Percentiles rank a stretch among this genome's conserved stretches.
Evolutionary conservation across 2,329 filamentous ascomycete species (phyloP).

Genomic region (Dactylellina haptotyla): DNA sequence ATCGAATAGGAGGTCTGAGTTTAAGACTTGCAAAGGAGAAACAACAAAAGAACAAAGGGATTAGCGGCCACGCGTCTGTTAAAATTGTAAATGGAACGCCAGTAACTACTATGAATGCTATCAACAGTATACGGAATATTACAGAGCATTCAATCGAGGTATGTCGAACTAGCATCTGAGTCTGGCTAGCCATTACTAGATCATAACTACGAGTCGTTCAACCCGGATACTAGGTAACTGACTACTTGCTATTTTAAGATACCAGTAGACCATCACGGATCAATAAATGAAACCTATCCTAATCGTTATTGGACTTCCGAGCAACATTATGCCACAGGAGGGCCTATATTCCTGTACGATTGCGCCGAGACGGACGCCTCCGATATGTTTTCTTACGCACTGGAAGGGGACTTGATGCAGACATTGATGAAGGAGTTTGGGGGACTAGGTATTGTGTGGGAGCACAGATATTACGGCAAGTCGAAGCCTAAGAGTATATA

Average conservation of each 20-base stretch:
- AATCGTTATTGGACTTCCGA: constrained; percentile 58
- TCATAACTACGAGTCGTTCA: background rate
- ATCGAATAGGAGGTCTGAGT: background rate
- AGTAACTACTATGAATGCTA: too few relatives aligned
- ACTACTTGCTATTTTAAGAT: background rate
- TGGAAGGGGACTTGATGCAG: too few relatives aligned
- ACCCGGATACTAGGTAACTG: background rate
- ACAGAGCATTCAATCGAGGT: background rate
- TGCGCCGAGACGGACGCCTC: constrained; percentile 47
- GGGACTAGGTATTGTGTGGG: constrained; percentile 56
- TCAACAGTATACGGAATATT: background rate
- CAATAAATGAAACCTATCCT: constrained; percentile 47
- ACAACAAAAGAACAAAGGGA: too few relatives aligned
- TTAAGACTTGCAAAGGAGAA: background rate
- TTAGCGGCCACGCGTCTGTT: too few relatives aligned
- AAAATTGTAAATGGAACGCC: too few relatives aligned
- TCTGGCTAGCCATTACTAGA: background rate
- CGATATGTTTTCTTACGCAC: too few relatives aligned
- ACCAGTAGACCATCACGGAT: constrained; percentile 18
- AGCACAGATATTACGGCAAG: constrained; percentile 55
- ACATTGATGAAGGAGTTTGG: constrained; percentile 55
- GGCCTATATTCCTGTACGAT: constrained; percentile 56
- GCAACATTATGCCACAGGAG: constrained; percentile 55
- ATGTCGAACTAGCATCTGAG: too few relatives aligned
- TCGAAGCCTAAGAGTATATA: constrained; percentile 58